A percentile compares a stretch with the other conserved stretches of the same genome.
Evolutionary conservation across 2,329 filamentous ascomycete genomes (phyloP).

Genomic region (Hypoxylon sp.): DNA sequence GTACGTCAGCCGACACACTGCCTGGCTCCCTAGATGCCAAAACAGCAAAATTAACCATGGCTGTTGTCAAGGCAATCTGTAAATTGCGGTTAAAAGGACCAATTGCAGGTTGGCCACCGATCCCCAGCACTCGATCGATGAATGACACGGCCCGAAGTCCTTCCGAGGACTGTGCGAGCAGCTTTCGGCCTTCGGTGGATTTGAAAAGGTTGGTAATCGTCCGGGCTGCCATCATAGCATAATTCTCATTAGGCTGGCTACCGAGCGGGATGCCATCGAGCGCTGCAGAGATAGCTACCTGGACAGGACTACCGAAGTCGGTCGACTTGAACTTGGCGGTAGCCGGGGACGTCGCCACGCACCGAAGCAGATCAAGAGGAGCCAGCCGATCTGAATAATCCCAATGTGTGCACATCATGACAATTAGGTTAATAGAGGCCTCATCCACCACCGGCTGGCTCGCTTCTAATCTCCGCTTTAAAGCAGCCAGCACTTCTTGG

Average conservation of each 20-base stretch:
- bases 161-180: conserved; percentile 71
- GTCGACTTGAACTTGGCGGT: conserved; percentile 73
- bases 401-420: conserved; percentile 84
- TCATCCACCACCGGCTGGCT: conserved; percentile 65
- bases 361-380: conserved; percentile 88
- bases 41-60: conserved; percentile 88
- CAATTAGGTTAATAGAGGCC: conserved; percentile 72
- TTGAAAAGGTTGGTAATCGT: conserved; percentile 88
- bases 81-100: conserved; percentile 80
- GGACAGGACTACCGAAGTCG: conserved; percentile 71
- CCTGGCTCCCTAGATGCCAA: conserved; percentile 67
- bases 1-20: conserved; percentile 58
- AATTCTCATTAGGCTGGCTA: conserved; percentile 77
- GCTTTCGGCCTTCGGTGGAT: conserved; percentile 77
- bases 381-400: conserved; percentile 85
- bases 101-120: conserved; percentile 63
- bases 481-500: conserved; percentile 71
- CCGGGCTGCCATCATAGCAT: conserved; percentile 88
- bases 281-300: conserved; percentile 61
- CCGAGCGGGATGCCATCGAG: conserved; percentile 68
- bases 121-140: conserved; percentile 73
- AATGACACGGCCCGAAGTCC: conserved; percentile 72
- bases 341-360: conserved; percentile 78
- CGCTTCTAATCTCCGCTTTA: conserved; percentile 76
- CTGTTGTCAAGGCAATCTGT: conserved; percentile 84